Evolutionary conservation across 805 yeast species (phyloP).

Genomic region (Ogataea corticis): DNA sequence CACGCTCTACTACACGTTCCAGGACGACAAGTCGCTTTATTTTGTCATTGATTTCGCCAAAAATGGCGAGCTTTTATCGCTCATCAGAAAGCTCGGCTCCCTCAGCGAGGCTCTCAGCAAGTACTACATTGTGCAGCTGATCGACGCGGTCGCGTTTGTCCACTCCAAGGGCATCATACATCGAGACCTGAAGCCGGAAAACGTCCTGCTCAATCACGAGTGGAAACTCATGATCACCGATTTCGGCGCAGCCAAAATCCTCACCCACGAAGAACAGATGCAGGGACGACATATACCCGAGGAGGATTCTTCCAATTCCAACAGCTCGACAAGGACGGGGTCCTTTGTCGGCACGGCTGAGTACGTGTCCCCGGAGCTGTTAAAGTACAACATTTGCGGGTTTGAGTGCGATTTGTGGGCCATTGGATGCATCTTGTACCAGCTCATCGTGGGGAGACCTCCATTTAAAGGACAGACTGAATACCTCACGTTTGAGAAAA

Average conservation of each 20-base stretch:
- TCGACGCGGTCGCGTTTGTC: constrained; percentile 89
- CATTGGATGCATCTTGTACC: constrained; percentile 83
- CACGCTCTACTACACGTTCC: constrained; percentile 89
- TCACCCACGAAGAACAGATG: constrained; percentile 44
- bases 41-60: constrained; percentile 94
- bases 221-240: constrained; percentile 92
- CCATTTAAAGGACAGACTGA: constrained; percentile 89
- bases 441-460: constrained; percentile 78
- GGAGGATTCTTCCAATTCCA: constrained; percentile 16
- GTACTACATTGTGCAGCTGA: constrained; percentile 80
- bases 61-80: constrained; percentile 86
- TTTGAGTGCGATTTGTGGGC: constrained; percentile 93
- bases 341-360: constrained; percentile 98
- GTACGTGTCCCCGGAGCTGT: constrained; percentile 89
- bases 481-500: constrained; percentile 83
- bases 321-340: constrained; percentile 46
- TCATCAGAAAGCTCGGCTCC: constrained; percentile 76
- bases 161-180: constrained; percentile 90
- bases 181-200: constrained; percentile 93
- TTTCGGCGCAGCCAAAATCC: constrained; percentile 94
- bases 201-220: constrained; percentile 78
- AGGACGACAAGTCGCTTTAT: constrained; percentile 82
- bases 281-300: constrained; percentile 19
- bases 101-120: constrained; percentile 71
- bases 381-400: constrained; percentile 77